Conservation (phyloP, 371 early-diverging fungal species). For the Lichtheimia corymbifera region DNA sequence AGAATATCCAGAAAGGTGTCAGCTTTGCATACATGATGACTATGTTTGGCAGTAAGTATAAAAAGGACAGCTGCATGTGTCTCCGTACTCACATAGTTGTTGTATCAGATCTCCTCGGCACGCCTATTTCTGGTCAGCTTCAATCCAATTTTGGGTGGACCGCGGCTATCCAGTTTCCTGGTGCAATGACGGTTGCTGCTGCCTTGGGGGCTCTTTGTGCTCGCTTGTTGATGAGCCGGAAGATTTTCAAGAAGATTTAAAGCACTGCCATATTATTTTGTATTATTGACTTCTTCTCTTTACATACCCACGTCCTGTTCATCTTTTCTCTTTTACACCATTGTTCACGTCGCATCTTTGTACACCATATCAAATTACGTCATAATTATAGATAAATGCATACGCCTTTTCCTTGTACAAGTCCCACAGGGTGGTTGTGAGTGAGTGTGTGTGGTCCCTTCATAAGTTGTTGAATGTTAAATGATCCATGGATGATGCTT, state of each 20-base stretch:
- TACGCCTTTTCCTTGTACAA: background rate
- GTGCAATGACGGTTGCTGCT: constrained; percentile 40
- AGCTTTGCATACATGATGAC: constrained; percentile 44
- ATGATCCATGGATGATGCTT: no score
- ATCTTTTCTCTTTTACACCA: background rate
- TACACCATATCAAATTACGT: no score
- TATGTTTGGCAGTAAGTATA: constrained; percentile 24
- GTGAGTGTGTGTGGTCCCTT: no score
- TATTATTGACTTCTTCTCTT: background rate
- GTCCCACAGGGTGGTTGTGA: no score
- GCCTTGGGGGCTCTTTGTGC: constrained; percentile 18
- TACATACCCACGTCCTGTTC: background rate
- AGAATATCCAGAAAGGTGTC: constrained; percentile 40
- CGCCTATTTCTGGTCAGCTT: constrained; percentile 50
- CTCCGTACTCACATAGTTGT: no score
- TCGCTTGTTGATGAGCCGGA: constrained; percentile 12
- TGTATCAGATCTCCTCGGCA: constrained; percentile 37
- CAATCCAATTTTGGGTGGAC: constrained; percentile 38
- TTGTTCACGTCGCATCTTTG: no score
- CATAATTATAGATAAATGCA: background rate
- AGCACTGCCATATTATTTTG: background rate
- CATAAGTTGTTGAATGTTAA: no score
- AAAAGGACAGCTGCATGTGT: no score
- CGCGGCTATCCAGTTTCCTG: constrained; percentile 56
- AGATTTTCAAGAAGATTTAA: constrained; percentile 10